A percentile compares a stretch with the other conserved stretches of the same genome.
phyloP scores from a whole-genome alignment of 164 flowering plant genomes.

The Magnolia changhungtana region DNA sequence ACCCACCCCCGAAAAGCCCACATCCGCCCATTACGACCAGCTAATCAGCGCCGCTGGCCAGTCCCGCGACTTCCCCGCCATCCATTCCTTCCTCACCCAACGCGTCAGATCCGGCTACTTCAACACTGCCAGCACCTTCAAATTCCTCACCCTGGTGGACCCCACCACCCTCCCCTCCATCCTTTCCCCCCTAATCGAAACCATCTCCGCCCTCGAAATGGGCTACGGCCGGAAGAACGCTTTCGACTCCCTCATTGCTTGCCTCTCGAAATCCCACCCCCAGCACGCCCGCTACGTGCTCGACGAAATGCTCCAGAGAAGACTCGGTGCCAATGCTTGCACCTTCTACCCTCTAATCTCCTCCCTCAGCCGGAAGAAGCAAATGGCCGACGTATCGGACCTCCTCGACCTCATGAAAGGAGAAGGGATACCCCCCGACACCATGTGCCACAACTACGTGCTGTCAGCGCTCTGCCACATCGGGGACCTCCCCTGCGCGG shows the following conservation, averaged over 20 bases:
- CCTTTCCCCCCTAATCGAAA: conserved; percentile 12
- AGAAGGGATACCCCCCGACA: conserved; percentile 26
- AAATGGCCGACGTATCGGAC: conserved; percentile 35
- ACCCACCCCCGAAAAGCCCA: conserved; percentile 11
- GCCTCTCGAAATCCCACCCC: conserved; percentile 33
- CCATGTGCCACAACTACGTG: conserved; percentile 44
- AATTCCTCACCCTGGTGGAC: conserved; percentile 35
- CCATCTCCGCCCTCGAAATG: conserved; percentile 34
- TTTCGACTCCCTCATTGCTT: conserved; percentile 42
- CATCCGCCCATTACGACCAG: conserved; percentile 43
- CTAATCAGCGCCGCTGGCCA: conserved; percentile 46
- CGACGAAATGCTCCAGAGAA: conserved; percentile 28
- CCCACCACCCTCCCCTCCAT: conserved; percentile 26
- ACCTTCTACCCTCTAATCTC: conserved; percentile 51
- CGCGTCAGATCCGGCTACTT: conserved; percentile 41
- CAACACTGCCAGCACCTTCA: conserved; percentile 58
- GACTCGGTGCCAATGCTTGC: conserved; percentile 22
- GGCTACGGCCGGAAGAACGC: conserved; percentile 43
- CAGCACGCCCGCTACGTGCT: conserved; percentile 32
- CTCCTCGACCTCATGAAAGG: conserved; percentile 40
- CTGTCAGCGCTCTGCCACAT: conserved; percentile 33
- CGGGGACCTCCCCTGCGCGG: conserved; percentile 43
- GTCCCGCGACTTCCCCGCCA: conserved; percentile 35
- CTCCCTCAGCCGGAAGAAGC: conserved; percentile 32
- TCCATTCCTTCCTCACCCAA: conserved; percentile 43